Conservation (phyloP, 1,284 basidiomycete genomes). For the Cystobasidium pallidum region DNA sequence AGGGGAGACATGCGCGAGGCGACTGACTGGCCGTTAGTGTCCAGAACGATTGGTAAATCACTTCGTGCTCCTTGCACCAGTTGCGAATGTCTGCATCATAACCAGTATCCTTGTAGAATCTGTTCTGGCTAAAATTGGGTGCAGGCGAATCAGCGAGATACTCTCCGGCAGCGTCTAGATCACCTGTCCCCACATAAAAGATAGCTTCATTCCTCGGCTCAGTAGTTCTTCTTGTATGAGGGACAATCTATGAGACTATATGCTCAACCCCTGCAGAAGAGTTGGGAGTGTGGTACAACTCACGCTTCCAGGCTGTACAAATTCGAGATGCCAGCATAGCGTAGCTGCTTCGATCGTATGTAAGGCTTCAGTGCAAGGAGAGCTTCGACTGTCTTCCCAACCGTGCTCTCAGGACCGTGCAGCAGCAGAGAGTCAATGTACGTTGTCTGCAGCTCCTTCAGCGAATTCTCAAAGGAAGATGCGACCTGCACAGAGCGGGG, state of each 20-base stretch:
- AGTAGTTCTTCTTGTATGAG: slow-evolving; percentile 63
- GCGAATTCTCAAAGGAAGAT: slow-evolving; percentile 67
- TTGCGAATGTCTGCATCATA: slow-evolving; percentile 37
- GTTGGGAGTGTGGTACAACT: not conserved
- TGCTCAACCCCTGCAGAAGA: not conserved
- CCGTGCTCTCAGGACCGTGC: slow-evolving; percentile 70
- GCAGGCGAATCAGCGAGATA: slow-evolving; percentile 2
- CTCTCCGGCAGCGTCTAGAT: slow-evolving; percentile 42
- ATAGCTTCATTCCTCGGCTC: slow-evolving; percentile 61
- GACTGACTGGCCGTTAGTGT: slow-evolving; percentile 78
- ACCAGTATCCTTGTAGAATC: slow-evolving; percentile 41
- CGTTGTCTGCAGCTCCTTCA: slow-evolving; percentile 68
- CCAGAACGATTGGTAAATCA: slow-evolving; percentile 72
- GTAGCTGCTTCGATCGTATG: slow-evolving; percentile 54
- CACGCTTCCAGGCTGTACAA: slow-evolving; percentile 64
- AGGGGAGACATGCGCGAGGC: no score
- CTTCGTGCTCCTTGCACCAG: slow-evolving; percentile 28
- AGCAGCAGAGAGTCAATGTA: slow-evolving; percentile 75
- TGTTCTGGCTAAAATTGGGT: slow-evolving; percentile 28
- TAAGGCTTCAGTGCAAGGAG: slow-evolving; percentile 10
- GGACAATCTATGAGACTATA: not conserved
- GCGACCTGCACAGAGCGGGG: slow-evolving; percentile 57
- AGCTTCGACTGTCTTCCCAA: slow-evolving; percentile 61
- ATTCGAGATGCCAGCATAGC: slow-evolving; percentile 73
- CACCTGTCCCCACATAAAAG: slow-evolving; percentile 71